Conservation (phyloP, 1,284 basidiomycete species). For the Clitocybe nebularis region DNA sequence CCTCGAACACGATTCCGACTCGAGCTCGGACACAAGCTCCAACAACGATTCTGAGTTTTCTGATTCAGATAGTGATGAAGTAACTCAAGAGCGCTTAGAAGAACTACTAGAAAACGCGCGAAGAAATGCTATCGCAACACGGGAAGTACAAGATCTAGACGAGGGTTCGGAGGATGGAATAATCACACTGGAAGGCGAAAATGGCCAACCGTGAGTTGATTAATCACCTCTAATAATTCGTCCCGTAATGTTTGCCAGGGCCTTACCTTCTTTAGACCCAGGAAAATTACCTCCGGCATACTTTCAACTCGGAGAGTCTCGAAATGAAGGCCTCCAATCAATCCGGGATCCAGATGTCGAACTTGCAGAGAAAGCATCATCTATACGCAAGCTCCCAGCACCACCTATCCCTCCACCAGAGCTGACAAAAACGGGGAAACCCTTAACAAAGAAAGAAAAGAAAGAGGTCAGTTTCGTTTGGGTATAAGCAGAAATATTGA, state of each 20-base stretch:
- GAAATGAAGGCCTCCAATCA: conserved; percentile 39
- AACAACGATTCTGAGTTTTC: conserved; percentile 30
- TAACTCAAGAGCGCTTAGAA: conserved; percentile 59
- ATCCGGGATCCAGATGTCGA: conserved; percentile 63
- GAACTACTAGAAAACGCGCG: conserved; percentile 60
- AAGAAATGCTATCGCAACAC: conserved; percentile 37
- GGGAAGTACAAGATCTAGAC: conserved; percentile 17
- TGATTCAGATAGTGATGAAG: conserved; percentile 38
- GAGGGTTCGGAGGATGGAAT: conserved; percentile 38
- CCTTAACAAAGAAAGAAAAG: conserved; percentile 62
- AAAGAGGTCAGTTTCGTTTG: conserved; percentile 50
- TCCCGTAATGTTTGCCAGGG: conserved; percentile 34
- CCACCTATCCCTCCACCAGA: conserved; percentile 57
- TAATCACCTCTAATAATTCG: conserved; percentile 9
- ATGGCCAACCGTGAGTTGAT: conserved; percentile 30
- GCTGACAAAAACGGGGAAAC: conserved; percentile 53
- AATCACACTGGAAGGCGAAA: conserved; percentile 37
- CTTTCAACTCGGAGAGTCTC: conserved; percentile 45
- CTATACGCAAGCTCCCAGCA: conserved; percentile 42
- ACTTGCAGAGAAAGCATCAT: conserved; percentile 42
- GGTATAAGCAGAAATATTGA: conserved; percentile 1
- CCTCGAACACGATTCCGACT: conserved; percentile 26
- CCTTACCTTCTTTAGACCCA: conserved; percentile 63
- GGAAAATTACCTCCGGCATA: conserved; percentile 59
- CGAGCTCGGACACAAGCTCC: conserved; percentile 31